Conservation (phyloP, 371 early-diverging fungal genomes). For the Syncephalastrum racemosum region DNA sequence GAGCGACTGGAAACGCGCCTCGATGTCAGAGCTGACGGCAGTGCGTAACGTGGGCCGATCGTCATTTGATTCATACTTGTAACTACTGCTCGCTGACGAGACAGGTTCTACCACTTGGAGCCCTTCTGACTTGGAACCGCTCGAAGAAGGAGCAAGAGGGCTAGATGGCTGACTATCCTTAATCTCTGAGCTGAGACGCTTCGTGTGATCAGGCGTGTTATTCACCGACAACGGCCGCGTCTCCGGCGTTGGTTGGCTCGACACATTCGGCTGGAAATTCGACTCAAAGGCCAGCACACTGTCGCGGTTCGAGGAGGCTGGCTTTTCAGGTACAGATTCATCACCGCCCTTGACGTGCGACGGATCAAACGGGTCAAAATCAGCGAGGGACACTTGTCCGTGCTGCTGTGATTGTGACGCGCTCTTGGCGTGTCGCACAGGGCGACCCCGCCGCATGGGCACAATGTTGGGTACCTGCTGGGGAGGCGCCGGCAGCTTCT, state of each 20-base stretch:
- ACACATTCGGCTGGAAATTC: conserved; percentile 11
- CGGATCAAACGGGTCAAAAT: conserved; percentile 14
- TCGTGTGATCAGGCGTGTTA: not conserved
- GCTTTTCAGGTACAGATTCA: conserved; percentile 3
- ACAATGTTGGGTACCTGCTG: conserved; percentile 51
- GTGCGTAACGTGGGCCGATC: conserved; percentile 5
- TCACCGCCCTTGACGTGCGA: conserved; percentile 5
- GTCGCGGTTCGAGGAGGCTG: conserved; percentile 2
- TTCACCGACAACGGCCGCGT: not conserved
- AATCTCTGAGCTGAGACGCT: too few species aligned
- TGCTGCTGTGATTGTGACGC: conserved; percentile 6
- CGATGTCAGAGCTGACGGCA: conserved; percentile 33
- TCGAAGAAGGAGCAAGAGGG: not conserved
- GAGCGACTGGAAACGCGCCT: conserved; percentile 30
- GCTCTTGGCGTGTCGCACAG: conserved; percentile 36
- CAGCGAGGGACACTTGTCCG: not conserved
- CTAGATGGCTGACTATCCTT: not conserved
- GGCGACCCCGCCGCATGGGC: conserved; percentile 78
- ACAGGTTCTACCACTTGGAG: conserved; percentile 2
- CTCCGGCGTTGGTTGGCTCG: not conserved
- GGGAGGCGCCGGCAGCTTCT: conserved; percentile 34
- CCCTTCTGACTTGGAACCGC: not conserved
- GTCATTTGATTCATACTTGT: conserved; percentile 5
- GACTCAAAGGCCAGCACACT: conserved; percentile 23
- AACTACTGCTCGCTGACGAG: conserved; percentile 9